A percentile compares a stretch with the other conserved stretches of the same genome.
Conservation (phyloP, 371 early-diverging fungal genomes). For the Mucor velutinosus region DNA sequence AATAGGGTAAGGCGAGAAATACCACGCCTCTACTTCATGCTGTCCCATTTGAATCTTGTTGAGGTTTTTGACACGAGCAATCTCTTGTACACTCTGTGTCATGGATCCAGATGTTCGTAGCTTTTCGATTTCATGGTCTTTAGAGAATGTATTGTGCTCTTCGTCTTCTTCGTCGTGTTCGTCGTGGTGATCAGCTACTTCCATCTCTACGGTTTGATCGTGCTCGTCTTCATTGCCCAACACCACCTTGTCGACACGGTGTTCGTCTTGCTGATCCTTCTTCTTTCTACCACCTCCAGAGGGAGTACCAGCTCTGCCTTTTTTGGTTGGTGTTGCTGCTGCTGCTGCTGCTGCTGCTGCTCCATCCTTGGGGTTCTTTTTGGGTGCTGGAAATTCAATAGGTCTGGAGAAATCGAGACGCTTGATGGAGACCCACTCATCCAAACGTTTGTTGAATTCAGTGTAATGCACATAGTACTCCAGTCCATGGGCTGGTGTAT, state of each 20-base stretch:
- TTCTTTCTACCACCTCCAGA: constrained; percentile 1
- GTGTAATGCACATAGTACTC: constrained; percentile 99
- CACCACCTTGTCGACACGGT: constrained; percentile 12
- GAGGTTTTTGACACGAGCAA: constrained; percentile 93
- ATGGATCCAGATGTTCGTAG: constrained; percentile 91
- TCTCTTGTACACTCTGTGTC: constrained; percentile 92
- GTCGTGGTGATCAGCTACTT: background rate
- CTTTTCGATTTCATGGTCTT: constrained; percentile 92
- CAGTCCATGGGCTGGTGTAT: constrained; percentile 41
- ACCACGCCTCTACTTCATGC: constrained; percentile 97
- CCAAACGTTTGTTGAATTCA: constrained; percentile 98
- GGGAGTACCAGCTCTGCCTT: constrained; percentile 35
- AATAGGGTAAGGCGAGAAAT: constrained; percentile 95
- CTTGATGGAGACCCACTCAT: constrained; percentile 93
- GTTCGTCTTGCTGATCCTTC: constrained; percentile 8
- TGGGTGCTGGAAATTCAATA: constrained; percentile 67
- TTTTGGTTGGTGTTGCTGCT: constrained; percentile 4
- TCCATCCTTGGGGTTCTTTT: constrained; percentile 36
- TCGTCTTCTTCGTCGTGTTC: constrained; percentile 54
- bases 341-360: constrained; percentile 61
- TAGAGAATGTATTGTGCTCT: constrained; percentile 60
- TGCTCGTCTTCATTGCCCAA: constrained; percentile 23
- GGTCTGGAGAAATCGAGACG: constrained; percentile 76
- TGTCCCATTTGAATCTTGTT: constrained; percentile 93
- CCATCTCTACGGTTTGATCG: constrained; percentile 16